Evolutionary conservation across 2,329 filamentous ascomycete genomes (phyloP).

Genomic region (Fusarium albidum): DNA sequence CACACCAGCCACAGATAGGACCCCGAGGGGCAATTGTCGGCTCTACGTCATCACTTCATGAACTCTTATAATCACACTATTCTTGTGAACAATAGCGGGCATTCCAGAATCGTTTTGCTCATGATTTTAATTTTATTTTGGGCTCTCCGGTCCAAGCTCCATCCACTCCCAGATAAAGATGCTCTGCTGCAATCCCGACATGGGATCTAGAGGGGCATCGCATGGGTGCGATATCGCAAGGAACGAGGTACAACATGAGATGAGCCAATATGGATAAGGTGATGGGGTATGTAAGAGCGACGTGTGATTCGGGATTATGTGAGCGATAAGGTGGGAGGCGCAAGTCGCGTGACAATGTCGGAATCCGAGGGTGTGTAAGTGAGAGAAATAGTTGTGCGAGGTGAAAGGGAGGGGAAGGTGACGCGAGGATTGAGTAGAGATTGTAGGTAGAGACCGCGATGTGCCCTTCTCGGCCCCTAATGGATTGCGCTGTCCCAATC

Average conservation of each 20-base stretch:
- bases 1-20: constrained; percentile 2
- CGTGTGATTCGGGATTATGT: constrained; percentile 39
- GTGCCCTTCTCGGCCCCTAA: constrained; percentile 39
- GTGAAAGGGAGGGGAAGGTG: constrained; percentile 34
- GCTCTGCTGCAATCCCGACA: constrained; percentile 31
- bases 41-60: too few relatives aligned
- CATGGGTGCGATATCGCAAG: constrained; percentile 25
- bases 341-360: constrained; percentile 31
- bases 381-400: constrained; percentile 37
- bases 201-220: constrained; percentile 21
- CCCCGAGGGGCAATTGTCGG: neutral
- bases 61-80: neutral
- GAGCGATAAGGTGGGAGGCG: constrained; percentile 36
- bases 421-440: constrained; percentile 40
- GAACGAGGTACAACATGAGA: constrained; percentile 28
- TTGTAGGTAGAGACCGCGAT: constrained; percentile 40
- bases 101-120: constrained; percentile 13
- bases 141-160: constrained; percentile 37
- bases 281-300: constrained; percentile 41
- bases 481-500: constrained; percentile 30
- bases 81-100: too few relatives aligned
- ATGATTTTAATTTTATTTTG: constrained; percentile 36
- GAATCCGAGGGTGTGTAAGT: constrained; percentile 32
- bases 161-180: constrained; percentile 35
- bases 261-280: constrained; percentile 34